A percentile compares a stretch with the other conserved stretches of the same genome.
Evolutionary conservation across 2,329 filamentous ascomycete genomes (phyloP).

Genomic region (Neurospora sp.): DNA sequence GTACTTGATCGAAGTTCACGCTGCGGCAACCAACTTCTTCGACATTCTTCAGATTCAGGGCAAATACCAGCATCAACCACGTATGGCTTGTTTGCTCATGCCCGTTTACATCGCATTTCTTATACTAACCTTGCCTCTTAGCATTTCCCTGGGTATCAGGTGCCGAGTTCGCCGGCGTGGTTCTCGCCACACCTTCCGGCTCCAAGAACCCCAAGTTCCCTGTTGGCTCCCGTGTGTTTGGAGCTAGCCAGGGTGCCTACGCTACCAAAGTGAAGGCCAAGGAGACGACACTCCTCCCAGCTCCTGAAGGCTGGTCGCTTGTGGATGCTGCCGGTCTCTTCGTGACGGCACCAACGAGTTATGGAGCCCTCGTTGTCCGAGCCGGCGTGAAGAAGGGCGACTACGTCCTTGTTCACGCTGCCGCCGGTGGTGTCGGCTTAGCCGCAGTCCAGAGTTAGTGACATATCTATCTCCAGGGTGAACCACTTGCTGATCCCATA

Average conservation of each 20-base stretch:
- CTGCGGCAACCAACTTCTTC: slow-evolving; percentile 91
- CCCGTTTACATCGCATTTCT: not conserved
- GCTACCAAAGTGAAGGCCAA: slow-evolving; percentile 61
- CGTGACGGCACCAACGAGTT: slow-evolving; percentile 85
- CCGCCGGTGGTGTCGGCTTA: slow-evolving; percentile 82
- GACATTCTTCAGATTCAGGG: slow-evolving; percentile 91
- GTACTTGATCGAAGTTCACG: slow-evolving; percentile 81
- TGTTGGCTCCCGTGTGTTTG: slow-evolving; percentile 76
- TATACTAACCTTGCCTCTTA: slow-evolving; percentile 15
- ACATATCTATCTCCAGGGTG: not conserved
- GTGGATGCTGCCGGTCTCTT: slow-evolving; percentile 81
- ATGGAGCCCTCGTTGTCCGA: slow-evolving; percentile 70
- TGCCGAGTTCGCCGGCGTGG: slow-evolving; percentile 73
- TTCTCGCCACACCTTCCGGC: slow-evolving; percentile 55
- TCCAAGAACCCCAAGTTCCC: slow-evolving; percentile 52
- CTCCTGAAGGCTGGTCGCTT: slow-evolving; percentile 76
- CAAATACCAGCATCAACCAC: slow-evolving; percentile 78
- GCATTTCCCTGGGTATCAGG: slow-evolving; percentile 81
- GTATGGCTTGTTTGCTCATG: slow-evolving; percentile 23
- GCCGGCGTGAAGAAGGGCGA: slow-evolving; percentile 73
- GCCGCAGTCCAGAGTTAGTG: slow-evolving; percentile 68
- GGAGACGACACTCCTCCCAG: slow-evolving; percentile 59
- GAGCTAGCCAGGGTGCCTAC: slow-evolving; percentile 77
- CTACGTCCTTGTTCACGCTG: slow-evolving; percentile 82
- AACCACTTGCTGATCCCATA: not conserved